phyloP scores from a whole-genome alignment of 805 yeast genomes.

The Ogataea methanolica region DNA sequence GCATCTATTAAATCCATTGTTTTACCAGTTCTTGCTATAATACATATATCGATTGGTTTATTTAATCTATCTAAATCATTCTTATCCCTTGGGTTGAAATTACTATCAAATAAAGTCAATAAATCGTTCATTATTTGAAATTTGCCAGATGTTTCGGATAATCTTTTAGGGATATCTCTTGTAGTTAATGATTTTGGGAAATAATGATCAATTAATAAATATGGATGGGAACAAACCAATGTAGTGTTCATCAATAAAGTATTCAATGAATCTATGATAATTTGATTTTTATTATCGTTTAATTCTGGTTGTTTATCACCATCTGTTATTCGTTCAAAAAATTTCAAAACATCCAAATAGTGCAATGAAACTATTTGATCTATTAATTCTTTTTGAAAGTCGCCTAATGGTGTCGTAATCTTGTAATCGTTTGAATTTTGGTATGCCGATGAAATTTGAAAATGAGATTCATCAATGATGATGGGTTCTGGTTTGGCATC shows the following conservation, averaged over 20 bases:
- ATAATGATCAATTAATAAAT: conserved; percentile 74
- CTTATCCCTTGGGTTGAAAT: conserved; percentile 23
- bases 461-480: conserved; percentile 54
- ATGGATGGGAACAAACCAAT: conserved; percentile 86
- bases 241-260: conserved; percentile 73
- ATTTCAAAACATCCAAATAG: conserved; percentile 84
- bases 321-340: conserved; percentile 59
- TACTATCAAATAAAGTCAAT: conserved; percentile 45
- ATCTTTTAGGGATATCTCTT: conserved; percentile 64
- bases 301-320: conserved; percentile 24
- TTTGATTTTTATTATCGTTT: conserved; percentile 33
- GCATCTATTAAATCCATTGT: conserved; percentile 73
- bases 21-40: conserved; percentile 66
- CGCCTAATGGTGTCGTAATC: conserved; percentile 78
- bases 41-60: conserved; percentile 49
- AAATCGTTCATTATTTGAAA: conserved; percentile 67
- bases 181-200: conserved; percentile 75
- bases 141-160: conserved; percentile 80
- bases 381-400: conserved; percentile 81
- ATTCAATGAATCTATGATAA: conserved; percentile 69
- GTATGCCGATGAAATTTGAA: conserved; percentile 29
- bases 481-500: conserved; percentile 86
- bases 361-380: conserved; percentile 91
- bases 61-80: conserved; percentile 5
- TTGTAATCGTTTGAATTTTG: conserved; percentile 60